Base-by-base conservation (phyloP, 2,329 filamentous ascomycete species). In the Aspergillus latus region DNA sequence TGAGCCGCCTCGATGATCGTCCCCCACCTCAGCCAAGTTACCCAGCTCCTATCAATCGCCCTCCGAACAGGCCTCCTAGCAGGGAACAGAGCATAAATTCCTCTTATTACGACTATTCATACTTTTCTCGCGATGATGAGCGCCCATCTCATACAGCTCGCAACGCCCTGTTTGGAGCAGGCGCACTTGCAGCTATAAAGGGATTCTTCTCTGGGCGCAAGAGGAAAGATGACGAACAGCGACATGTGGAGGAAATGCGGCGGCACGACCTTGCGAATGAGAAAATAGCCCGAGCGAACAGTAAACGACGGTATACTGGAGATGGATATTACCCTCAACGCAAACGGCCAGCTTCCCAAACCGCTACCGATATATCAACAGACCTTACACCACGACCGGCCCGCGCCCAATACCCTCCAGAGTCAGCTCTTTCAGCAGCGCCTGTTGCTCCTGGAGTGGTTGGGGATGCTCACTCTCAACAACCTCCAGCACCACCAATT, bases 281-380 rank as follows among this genome's bases (percentile, higher is more conserved):
- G 64, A 75, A 77, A 26, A 63, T 83, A 29, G 76, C 78, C 46
- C 76, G 82, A 63, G 74, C 74, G 52, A 79, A 82, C 57, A 83
- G 82, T 36, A 81, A 81, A 32, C 79, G 82, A n/a, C 84, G 85
- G 63, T 90, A 84, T 59, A 90, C 88, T 2, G 88, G 84, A 29
- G 89, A 92, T 68, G 87, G 87, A 1, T 67, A 65, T 47, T 69
- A 69, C 46, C 72, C 70, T 29, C 68, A 66, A 59, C 58, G 67
- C 56, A 63, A 70, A 61, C 58, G 66, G 40, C 63, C 70, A 2
- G 68, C 65, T 42, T 71, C 72, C 11, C 70, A 68, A 50, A 67
- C 69, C 21, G 71, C 70, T 32, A 76, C 68, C 21, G 72, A 75
- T 34, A 64, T 72, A n/a, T 71, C 71, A 28, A 73, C 71, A 4